Evolutionary conservation across 2,329 filamentous ascomycete genomes (phyloP).

Genomic region (Penicillium sp.): DNA sequence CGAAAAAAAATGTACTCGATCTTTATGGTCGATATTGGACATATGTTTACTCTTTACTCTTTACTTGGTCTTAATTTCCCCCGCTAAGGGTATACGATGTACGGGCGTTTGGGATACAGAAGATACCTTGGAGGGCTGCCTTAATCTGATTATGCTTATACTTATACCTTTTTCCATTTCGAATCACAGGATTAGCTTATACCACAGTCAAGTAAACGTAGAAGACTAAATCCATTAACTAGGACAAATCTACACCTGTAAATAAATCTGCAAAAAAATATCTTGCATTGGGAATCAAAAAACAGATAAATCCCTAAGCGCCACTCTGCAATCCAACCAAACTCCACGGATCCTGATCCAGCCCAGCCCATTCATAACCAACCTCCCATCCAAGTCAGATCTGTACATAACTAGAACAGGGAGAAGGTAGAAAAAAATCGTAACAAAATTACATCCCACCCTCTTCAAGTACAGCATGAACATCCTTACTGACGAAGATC

Average conservation of each 20-base stretch:
- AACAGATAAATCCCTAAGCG: conserved; percentile 14
- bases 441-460: conserved; percentile 28
- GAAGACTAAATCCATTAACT: too few relatives aligned
- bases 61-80: too few relatives aligned
- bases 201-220: too few relatives aligned
- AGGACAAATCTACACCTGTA: too few relatives aligned
- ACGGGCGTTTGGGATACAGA: too few relatives aligned
- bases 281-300: conserved; percentile 4
- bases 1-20: neutral
- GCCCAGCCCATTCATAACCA: conserved; percentile 22
- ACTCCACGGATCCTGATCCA: conserved; percentile 23
- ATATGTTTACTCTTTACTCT: neutral
- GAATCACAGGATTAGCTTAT: too few relatives aligned
- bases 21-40: neutral
- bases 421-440: neutral
- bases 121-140: too few relatives aligned
- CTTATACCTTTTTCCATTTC: too few relatives aligned
- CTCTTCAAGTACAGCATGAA: conserved; percentile 45
- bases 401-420: neutral
- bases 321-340: conserved; percentile 24
- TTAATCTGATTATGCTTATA: too few relatives aligned
- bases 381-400: conserved; percentile 13
- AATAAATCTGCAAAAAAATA: too few relatives aligned
- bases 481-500: conserved; percentile 48
- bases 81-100: too few relatives aligned